A percentile compares a stretch with the other conserved stretches of the same genome.
These are phyloP conservation scores for Tylopilus subfusipes DNA, from an alignment of 768 basidiomycete species.

Conservation along the genomic window DNA sequence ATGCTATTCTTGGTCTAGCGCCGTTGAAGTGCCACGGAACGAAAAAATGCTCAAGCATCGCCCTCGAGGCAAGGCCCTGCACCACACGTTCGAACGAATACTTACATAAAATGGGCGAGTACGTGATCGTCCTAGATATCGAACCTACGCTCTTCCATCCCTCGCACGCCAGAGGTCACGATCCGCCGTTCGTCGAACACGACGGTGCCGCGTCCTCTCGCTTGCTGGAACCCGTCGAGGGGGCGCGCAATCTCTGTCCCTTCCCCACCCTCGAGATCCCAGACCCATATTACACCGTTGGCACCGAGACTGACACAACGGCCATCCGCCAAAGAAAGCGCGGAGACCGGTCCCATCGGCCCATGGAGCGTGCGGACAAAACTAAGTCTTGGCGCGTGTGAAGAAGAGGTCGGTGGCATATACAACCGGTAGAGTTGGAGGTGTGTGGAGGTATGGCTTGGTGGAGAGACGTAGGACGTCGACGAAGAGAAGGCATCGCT, in stretches of 20 bases:
- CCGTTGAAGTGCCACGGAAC: not conserved
- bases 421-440: constrained; percentile 75
- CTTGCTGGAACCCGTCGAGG: constrained; percentile 34
- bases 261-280: constrained; percentile 69
- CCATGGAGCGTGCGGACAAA: constrained; percentile 74
- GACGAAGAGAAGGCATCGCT: constrained; percentile 26
- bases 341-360: constrained; percentile 60
- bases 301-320: constrained; percentile 72
- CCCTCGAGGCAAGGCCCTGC: too few relatives aligned
- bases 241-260: constrained; percentile 34
- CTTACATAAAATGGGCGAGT: not conserved
- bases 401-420: constrained; percentile 49
- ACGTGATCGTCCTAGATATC: constrained; percentile 26
- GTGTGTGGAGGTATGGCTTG: constrained; percentile 46
- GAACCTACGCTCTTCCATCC: constrained; percentile 34
- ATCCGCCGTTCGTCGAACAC: constrained; percentile 76
- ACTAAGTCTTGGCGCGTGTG: constrained; percentile 58
- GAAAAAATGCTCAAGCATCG: too few relatives aligned
- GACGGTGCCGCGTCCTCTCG: constrained; percentile 40
- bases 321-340: constrained; percentile 74
- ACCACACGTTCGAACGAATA: not conserved
- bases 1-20: not conserved
- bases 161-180: constrained; percentile 41
- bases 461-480: constrained; percentile 29
- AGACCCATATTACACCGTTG: constrained; percentile 79